phyloP scores from a whole-genome alignment of 116 monocot genomes.

The Posidonia oceanica region DNA sequence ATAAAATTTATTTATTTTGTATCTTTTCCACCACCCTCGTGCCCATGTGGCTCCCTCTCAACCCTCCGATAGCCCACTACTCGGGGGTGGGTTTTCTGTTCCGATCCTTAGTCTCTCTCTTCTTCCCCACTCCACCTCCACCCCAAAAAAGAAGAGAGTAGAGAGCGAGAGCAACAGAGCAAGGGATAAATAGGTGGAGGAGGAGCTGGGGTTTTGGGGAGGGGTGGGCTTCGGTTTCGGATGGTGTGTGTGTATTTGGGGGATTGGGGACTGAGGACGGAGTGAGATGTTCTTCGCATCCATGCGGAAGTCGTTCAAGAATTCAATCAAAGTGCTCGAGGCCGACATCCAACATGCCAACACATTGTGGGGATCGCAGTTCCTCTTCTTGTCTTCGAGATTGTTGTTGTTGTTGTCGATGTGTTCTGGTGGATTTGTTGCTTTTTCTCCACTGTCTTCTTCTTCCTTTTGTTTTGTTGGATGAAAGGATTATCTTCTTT shows the following conservation, averaged over 20 bases:
- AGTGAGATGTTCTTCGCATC: conserved; percentile 21
- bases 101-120: neutral
- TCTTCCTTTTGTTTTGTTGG: no score
- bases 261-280: neutral
- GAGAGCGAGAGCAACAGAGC: neutral
- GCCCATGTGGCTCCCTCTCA: neutral
- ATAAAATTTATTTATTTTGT: no score
- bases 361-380: conserved; percentile 32
- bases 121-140: neutral
- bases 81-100: no score
- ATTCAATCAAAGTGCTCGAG: conserved; percentile 73
- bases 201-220: neutral
- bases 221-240: neutral
- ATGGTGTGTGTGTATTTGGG: neutral
- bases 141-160: neutral
- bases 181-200: neutral
- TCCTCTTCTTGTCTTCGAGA: no score
- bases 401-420: no score
- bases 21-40: no score
- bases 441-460: no score
- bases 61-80: neutral
- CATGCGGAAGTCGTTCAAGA: conserved; percentile 89
- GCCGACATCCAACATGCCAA: conserved; percentile 95
- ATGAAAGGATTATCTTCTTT: no score
- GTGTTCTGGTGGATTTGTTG: no score